phyloP scores from a whole-genome alignment of 306 rosid species.

The Vigna trinervia region DNA sequence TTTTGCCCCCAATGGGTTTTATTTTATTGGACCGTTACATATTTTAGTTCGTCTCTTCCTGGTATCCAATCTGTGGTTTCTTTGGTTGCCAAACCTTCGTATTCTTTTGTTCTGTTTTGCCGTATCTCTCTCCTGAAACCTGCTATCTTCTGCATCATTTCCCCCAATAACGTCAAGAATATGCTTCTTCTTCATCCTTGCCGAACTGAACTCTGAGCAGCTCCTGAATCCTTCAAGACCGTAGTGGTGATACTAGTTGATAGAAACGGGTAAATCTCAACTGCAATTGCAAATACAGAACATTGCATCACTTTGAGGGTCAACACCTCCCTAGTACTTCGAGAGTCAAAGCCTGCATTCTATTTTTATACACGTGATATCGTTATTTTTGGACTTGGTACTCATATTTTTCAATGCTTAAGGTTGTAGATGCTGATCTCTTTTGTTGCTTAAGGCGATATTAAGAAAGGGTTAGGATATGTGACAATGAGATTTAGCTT shows the following conservation, averaged over 20 bases:
- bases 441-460: background rate
- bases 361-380: background rate
- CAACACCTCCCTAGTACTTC: background rate
- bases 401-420: background rate
- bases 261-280: background rate
- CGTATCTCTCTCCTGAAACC: background rate
- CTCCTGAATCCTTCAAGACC: background rate
- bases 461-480: background rate
- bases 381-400: background rate
- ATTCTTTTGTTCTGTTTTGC: background rate
- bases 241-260: background rate
- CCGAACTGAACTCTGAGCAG: background rate
- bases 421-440: background rate
- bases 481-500: too few species aligned
- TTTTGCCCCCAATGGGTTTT: background rate
- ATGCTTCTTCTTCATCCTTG: background rate
- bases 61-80: background rate
- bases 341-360: background rate
- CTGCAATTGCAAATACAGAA: background rate
- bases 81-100: background rate
- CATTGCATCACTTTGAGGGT: background rate
- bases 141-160: background rate
- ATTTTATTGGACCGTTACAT: background rate
- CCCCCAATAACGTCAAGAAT: background rate
- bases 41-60: background rate